Evolutionary conservation across 2,329 filamentous ascomycete species (phyloP).

Genomic region (Ascosphaera pollenicola): DNA sequence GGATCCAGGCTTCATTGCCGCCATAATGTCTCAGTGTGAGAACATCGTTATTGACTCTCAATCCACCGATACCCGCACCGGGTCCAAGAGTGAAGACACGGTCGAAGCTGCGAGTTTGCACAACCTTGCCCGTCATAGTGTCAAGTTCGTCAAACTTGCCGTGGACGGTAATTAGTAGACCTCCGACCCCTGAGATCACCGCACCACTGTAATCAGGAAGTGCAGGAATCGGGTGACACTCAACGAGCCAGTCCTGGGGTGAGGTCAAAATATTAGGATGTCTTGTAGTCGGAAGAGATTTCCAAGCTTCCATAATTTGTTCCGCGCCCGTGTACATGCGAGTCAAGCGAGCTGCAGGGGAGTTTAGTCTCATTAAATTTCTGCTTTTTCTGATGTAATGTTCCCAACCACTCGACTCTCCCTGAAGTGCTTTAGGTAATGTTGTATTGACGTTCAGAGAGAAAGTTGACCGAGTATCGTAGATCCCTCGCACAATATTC

Average conservation of each 20-base stretch:
- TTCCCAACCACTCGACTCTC: conserved; percentile 35
- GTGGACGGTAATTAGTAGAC: conserved; percentile 57
- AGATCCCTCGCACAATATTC: conserved; percentile 41
- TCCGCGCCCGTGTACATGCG: conserved; percentile 43
- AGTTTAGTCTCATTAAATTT: conserved; percentile 50
- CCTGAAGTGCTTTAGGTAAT: conserved; percentile 29
- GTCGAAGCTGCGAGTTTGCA: conserved; percentile 53
- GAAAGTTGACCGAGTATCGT: conserved; percentile 55
- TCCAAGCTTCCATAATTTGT: conserved; percentile 47
- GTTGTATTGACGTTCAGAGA: conserved; percentile 50
- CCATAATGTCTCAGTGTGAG: conserved; percentile 49
- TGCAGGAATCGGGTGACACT: conserved; percentile 53
- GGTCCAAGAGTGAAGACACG: conserved; percentile 62
- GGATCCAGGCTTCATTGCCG: conserved; percentile 29
- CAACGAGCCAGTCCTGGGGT: conserved; percentile 55
- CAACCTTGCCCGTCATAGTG: conserved; percentile 29
- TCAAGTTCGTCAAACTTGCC: conserved; percentile 65
- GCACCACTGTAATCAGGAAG: conserved; percentile 47
- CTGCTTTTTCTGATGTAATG: conserved; percentile 57
- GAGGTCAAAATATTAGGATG: conserved; percentile 51
- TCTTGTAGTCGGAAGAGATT: conserved; percentile 44
- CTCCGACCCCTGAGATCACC: conserved; percentile 45
- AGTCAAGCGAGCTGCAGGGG: conserved; percentile 36
- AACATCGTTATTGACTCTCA: conserved; percentile 63
- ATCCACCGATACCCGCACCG: conserved; percentile 38